These are phyloP conservation scores for Globisporangium radiosum DNA, from an alignment of 352 stramenopile genomes.

Conservation along the genomic window DNA sequence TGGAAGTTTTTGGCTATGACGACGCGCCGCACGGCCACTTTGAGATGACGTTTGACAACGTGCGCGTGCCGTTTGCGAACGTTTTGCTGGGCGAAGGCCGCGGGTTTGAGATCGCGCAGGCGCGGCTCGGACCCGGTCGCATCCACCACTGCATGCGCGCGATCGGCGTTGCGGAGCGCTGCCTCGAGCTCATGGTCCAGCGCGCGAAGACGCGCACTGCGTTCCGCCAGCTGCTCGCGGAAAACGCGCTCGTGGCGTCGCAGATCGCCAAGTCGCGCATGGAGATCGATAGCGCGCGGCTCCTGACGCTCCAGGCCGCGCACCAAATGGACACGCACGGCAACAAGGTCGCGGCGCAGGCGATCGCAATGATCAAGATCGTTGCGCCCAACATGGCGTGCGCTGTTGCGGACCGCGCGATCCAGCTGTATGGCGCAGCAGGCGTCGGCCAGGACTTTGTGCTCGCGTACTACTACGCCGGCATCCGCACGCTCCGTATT, in stretches of 20 bases:
- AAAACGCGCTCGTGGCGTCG: constrained; percentile 75
- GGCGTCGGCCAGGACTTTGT: constrained; percentile 92
- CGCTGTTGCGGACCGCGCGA: constrained; percentile 87
- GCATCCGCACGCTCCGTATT: constrained; percentile 90
- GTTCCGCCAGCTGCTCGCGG: constrained; percentile 92
- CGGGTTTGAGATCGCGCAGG: constrained; percentile 87
- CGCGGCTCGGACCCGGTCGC: constrained; percentile 91
- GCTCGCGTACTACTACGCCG: constrained; percentile 88
- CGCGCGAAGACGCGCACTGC: constrained; percentile 91
- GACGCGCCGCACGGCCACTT: constrained; percentile 93
- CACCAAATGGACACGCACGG: constrained; percentile 84
- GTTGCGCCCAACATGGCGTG: constrained; percentile 89
- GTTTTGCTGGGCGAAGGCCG: constrained; percentile 76
- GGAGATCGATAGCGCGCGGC: constrained; percentile 76
- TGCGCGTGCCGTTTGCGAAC: constrained; percentile 87
- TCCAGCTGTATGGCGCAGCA: constrained; percentile 76
- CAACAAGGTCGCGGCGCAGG: constrained; percentile 85
- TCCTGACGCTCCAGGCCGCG: constrained; percentile 86
- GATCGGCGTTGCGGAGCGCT: constrained; percentile 87
- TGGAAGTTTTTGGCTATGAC: constrained; percentile 95
- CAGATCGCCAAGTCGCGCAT: constrained; percentile 79
- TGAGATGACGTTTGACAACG: constrained; percentile 95
- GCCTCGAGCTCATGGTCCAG: constrained; percentile 74
- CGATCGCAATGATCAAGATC: constrained; percentile 97
- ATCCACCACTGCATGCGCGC: constrained; percentile 98